Percentiles rank a stretch among this genome's conserved stretches.
These are phyloP conservation scores for Drechmeria coniospora DNA, from an alignment of 2,329 filamentous ascomycete genomes.

Conservation along the genomic window DNA sequence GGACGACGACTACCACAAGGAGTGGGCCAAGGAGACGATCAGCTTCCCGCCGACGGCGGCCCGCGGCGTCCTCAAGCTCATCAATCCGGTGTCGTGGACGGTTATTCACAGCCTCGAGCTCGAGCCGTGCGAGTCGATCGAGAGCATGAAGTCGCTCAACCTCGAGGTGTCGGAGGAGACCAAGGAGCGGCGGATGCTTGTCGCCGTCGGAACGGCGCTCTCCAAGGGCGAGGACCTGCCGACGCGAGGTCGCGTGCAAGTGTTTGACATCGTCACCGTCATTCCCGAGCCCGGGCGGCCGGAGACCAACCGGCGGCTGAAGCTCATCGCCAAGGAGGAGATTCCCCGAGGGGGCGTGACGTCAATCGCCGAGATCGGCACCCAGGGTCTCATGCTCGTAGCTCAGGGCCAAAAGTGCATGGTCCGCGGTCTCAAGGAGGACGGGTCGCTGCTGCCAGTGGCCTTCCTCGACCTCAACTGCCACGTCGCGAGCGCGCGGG, in stretches of 20 bases:
- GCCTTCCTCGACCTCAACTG: conserved; percentile 97
- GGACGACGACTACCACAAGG: conserved; percentile 69
- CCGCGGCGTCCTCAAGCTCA: conserved; percentile 58
- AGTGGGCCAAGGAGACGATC: conserved; percentile 62
- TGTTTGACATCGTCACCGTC: conserved; percentile 83
- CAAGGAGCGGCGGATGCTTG: conserved; percentile 66
- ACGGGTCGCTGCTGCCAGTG: conserved; percentile 79
- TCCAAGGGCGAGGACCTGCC: conserved; percentile 84
- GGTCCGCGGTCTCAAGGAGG: conserved; percentile 90
- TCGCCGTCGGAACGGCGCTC: conserved; percentile 74
- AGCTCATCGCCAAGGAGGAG: conserved; percentile 76
- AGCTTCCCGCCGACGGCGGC: conserved; percentile 50
- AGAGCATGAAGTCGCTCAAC: conserved; percentile 68
- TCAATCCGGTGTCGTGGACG: conserved; percentile 63
- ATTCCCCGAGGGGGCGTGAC: conserved; percentile 87
- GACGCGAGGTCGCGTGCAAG: conserved; percentile 69
- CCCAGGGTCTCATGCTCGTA: conserved; percentile 74
- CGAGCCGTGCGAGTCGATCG: conserved; percentile 59
- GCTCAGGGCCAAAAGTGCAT: conserved; percentile 96
- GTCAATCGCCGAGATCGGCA: conserved; percentile 68
- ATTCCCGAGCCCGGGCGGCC: conserved; percentile 76
- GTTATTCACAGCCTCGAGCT: conserved; percentile 64
- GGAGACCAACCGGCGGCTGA: conserved; percentile 73
- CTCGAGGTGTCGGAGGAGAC: conserved; percentile 86
- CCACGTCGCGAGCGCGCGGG: conserved; percentile 75